Base-by-base conservation (phyloP, 139 green algal species). In the Closterium sp. region DNA sequence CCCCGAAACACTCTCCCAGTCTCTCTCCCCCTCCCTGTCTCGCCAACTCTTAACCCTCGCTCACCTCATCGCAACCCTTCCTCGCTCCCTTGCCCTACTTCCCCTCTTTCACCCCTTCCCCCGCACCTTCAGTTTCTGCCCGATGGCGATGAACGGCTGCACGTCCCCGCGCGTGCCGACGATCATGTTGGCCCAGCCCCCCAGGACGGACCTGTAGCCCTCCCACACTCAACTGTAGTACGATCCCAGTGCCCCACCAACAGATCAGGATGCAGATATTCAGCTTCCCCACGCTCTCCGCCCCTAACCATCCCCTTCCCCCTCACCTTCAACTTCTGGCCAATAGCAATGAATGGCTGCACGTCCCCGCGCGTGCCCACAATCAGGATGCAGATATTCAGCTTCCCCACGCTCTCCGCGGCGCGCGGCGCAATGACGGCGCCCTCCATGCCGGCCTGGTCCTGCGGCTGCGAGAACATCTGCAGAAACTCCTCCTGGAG, bases 61-160 rank as follows among this genome's bases (percentile, higher is more conserved):
- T 21, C 35, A 38, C 87, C 33, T 12, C 23, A 2, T 19, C 33
- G 33, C 34, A 87, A 10, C 16, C 36, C 76, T n/a, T 91, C 87
- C n/a, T 91, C 23, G 28, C 43, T 90, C 8, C 7, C n/a, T n/a
- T n/a, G n/a, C n/a, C 33, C 87, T 7, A 76, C 10, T 76, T 28
- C 55, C 55, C 12, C 12, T 76, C 10, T 76, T 76, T 76, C 16
- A 2, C 55, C 55, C 55, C 55, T 16, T 3, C 2, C 55, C 16
- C 55, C 86, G 31, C 86, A 91, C 87, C 87, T 91, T 86, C 81
- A 76, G 16, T 28, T 31, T 76, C 89, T 96, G 87, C 1, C 94
- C 96, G 32, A 97, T 94, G 33, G 96, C 95, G 7, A 97, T 94
- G 92, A 97, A 97, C 2, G 96, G 96, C 94, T 97, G 96, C n/a